Percentiles rank a stretch among this genome's conserved stretches.
These are phyloP conservation scores for peach (Prunus persica) DNA, from an alignment of 306 rosid species.

Conservation along the genomic window DNA sequence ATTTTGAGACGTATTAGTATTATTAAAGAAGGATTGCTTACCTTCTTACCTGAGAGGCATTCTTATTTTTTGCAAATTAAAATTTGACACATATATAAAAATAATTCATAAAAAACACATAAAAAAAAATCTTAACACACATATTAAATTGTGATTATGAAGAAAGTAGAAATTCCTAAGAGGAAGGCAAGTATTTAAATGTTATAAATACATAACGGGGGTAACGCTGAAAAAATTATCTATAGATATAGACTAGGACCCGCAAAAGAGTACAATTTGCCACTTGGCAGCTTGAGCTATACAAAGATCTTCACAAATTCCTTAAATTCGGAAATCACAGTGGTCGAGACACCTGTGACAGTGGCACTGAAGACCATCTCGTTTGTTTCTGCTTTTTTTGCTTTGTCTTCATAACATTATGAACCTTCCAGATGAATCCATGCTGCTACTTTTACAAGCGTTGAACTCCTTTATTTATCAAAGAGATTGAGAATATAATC, in stretches of 20 bases:
- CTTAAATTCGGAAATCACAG: neutral
- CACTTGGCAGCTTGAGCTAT: neutral
- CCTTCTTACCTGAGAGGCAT: too few relatives aligned
- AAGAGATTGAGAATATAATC: constrained; percentile 18
- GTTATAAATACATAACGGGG: too few relatives aligned
- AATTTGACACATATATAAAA: too few relatives aligned
- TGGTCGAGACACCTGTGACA: neutral
- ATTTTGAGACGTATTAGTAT: too few relatives aligned
- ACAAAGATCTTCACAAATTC: neutral
- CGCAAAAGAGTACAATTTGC: neutral
- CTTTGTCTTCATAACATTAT: neutral
- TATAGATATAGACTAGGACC: too few relatives aligned
- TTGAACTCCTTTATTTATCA: constrained; percentile 14
- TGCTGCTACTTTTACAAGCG: constrained; percentile 1
- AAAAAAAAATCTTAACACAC: too few relatives aligned
- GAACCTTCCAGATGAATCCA: constrained; percentile 19
- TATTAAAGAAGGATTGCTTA: too few relatives aligned
- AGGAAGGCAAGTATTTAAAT: too few relatives aligned
- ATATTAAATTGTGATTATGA: too few relatives aligned
- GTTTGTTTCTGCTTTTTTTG: neutral
- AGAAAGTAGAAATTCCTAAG: too few relatives aligned
- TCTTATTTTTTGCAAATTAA: accelerated
- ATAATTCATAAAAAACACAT: too few relatives aligned
- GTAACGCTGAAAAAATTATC: too few relatives aligned
- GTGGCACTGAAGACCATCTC: neutral